Conservation (phyloP, 768 basidiomycete species). For the Trametopsis cervina region DNA sequence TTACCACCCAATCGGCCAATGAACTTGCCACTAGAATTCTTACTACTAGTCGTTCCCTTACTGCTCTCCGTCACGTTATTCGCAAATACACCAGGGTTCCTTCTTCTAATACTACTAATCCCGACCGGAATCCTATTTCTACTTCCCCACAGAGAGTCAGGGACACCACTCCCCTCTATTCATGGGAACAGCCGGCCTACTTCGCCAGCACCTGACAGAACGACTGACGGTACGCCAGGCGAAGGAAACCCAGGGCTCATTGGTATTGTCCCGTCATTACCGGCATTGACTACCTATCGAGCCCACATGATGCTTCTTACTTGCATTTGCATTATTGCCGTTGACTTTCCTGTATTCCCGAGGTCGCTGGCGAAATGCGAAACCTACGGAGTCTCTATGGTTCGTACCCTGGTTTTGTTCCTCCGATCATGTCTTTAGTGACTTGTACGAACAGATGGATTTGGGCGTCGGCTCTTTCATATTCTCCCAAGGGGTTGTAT, state of each 20-base stretch:
- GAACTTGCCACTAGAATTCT: conserved; percentile 48
- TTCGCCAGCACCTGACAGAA: conserved; percentile 4
- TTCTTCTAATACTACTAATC: conserved; percentile 43
- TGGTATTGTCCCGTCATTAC: conserved; percentile 35
- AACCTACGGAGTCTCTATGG: conserved; percentile 90
- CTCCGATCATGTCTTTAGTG: not conserved
- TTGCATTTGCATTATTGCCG: conserved; percentile 83
- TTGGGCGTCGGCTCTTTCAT: conserved; percentile 96
- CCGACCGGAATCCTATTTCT: conserved; percentile 40
- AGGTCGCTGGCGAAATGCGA: conserved; percentile 87
- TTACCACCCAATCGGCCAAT: conserved; percentile 30
- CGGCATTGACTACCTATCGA: conserved; percentile 81
- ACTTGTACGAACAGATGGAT: conserved; percentile 69
- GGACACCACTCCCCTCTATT: conserved; percentile 48
- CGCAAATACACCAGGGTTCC: conserved; percentile 45
- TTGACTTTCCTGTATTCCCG: conserved; percentile 93
- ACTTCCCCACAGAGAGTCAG: conserved; percentile 33
- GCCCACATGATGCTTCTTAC: conserved; percentile 97
- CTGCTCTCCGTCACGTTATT: conserved; percentile 76
- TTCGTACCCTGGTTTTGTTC: conserved; percentile 28
- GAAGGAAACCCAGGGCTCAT: not conserved
- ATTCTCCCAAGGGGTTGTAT: conserved; percentile 90
- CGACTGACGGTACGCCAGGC: not conserved
- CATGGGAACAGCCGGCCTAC: conserved; percentile 16
- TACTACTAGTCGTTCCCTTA: conserved; percentile 67